Percentiles rank a stretch among this genome's conserved stretches.
These are phyloP conservation scores for Debaryomyces fabryi DNA, from an alignment of 1,139 yeast genomes.

Conservation along the genomic window DNA sequence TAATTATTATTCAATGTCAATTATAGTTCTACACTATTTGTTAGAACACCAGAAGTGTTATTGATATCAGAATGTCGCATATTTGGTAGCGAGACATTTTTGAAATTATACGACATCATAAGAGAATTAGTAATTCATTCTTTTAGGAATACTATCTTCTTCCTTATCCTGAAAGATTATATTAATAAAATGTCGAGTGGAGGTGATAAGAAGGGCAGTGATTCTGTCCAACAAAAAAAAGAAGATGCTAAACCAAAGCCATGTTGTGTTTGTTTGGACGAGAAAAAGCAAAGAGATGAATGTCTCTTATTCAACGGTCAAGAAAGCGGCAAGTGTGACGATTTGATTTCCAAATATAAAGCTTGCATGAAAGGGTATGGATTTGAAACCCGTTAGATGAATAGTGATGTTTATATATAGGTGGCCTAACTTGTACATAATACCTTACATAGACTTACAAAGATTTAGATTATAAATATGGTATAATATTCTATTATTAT, in stretches of 20 bases:
- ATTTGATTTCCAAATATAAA: conserved; percentile 71
- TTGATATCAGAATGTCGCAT: background rate
- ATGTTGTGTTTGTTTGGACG: conserved; percentile 92
- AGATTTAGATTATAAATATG: background rate
- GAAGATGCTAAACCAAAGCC: conserved; percentile 73
- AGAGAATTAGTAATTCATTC: background rate
- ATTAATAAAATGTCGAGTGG: conserved; percentile 10
- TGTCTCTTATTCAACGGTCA: conserved; percentile 83
- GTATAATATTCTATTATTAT: conserved; percentile 1
- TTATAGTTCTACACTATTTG: background rate
- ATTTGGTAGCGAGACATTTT: background rate
- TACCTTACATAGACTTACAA: background rate
- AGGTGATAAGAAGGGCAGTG: conserved; percentile 11
- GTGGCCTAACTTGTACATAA: conserved; percentile 2
- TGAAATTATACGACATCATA: background rate
- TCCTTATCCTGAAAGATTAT: background rate
- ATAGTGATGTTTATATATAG: background rate
- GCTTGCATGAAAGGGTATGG: conserved; percentile 92
- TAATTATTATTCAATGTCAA: background rate
- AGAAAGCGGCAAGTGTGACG: conserved; percentile 81
- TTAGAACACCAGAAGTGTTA: background rate
- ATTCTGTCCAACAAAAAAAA: conserved; percentile 8
- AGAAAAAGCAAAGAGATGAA: conserved; percentile 82
- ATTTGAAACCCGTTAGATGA: conserved; percentile 43
- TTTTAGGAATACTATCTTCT: background rate